phyloP scores from a whole-genome alignment of 1,139 yeast species.

The Scheffersomyces stambukii region DNA sequence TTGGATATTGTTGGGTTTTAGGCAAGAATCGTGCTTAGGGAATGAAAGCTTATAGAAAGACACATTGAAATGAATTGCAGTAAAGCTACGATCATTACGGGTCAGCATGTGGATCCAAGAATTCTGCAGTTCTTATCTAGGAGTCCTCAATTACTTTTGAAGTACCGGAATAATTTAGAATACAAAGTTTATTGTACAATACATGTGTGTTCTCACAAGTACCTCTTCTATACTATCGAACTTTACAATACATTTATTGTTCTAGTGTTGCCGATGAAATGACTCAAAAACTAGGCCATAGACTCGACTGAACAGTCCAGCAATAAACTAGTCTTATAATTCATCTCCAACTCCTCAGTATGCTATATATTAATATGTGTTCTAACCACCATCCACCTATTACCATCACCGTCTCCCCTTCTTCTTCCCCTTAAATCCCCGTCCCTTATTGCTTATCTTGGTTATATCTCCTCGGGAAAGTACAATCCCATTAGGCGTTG shows the following conservation, averaged over 20 bases:
- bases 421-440: constrained; percentile 2
- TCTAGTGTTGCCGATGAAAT: too few relatives aligned
- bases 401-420: constrained; percentile 4
- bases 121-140: too few relatives aligned
- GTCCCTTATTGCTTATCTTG: constrained; percentile 24
- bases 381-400: constrained; percentile 5
- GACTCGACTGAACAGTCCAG: too few relatives aligned
- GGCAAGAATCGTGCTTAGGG: neutral
- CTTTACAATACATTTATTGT: too few relatives aligned
- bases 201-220: constrained; percentile 1
- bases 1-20: constrained; percentile 45
- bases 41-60: too few relatives aligned
- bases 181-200: too few relatives aligned
- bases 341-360: neutral
- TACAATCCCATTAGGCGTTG: constrained; percentile 79
- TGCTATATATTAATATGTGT: constrained; percentile 1
- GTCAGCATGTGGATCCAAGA: too few relatives aligned
- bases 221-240: constrained; percentile 3
- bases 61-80: too few relatives aligned
- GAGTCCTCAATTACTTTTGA: too few relatives aligned
- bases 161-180: too few relatives aligned
- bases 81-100: too few relatives aligned
- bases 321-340: neutral
- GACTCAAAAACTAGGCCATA: too few relatives aligned
- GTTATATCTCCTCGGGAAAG: constrained; percentile 68